phyloP scores from a whole-genome alignment of 805 yeast genomes.

The Blastobotrys muscicola region DNA sequence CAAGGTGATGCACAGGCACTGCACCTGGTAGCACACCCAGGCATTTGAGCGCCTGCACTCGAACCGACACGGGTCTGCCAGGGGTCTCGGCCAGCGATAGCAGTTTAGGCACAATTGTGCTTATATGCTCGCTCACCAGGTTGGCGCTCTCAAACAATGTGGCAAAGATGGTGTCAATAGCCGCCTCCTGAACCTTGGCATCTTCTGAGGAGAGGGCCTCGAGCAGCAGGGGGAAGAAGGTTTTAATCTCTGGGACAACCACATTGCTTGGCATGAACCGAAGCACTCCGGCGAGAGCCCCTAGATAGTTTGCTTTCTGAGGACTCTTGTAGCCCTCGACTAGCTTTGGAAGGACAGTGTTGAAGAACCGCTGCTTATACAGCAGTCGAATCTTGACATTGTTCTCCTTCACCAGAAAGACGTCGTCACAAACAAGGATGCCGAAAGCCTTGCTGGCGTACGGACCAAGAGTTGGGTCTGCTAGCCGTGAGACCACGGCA shows the following conservation, averaged over 20 bases:
- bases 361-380: conserved; percentile 75
- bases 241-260: conserved; percentile 52
- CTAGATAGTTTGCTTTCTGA: conserved; percentile 43
- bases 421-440: conserved; percentile 58
- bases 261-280: conserved; percentile 55
- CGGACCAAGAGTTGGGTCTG: conserved; percentile 28
- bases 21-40: conserved; percentile 38
- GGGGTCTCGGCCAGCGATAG: conserved; percentile 25
- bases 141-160: conserved; percentile 48
- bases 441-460: conserved; percentile 48
- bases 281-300: conserved; percentile 58
- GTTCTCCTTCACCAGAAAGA: conserved; percentile 43
- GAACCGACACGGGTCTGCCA: conserved; percentile 37
- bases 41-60: conserved; percentile 49
- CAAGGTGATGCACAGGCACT: conserved; percentile 32
- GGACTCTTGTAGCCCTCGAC: conserved; percentile 36
- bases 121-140: conserved; percentile 44
- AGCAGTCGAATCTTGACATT: conserved; percentile 55
- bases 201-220: conserved; percentile 47
- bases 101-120: conserved; percentile 47
- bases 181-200: conserved; percentile 46
- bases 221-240: conserved; percentile 61
- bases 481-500: conserved; percentile 30
- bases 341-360: conserved; percentile 46
- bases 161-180: conserved; percentile 49